Conservation (phyloP, 1,139 yeast genomes). For the Candida sanyaensis region DNA sequence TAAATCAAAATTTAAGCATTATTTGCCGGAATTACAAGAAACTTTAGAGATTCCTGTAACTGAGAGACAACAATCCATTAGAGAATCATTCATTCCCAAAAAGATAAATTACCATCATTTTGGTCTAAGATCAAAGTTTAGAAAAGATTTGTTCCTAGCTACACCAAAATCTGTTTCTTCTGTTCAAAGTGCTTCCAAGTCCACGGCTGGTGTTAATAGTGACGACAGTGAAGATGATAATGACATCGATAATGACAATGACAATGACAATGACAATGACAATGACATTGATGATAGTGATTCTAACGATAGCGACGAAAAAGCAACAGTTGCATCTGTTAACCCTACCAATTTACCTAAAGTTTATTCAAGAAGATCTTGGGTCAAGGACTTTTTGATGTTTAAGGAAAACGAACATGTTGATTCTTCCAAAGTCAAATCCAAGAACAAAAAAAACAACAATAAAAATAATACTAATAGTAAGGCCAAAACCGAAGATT, state of each 20-base stretch:
- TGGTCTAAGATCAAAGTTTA: slow-evolving; percentile 9
- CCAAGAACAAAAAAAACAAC: not conserved
- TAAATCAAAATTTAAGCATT: slow-evolving; percentile 15
- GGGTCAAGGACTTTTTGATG: slow-evolving; percentile 20
- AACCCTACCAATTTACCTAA: slow-evolving; percentile 1
- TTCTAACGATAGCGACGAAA: not conserved
- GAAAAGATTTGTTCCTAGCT: slow-evolving; percentile 7
- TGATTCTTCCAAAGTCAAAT: not conserved
- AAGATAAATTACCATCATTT: slow-evolving; percentile 4
- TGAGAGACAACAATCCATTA: slow-evolving; percentile 10
- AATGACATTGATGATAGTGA: not conserved
- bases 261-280: not conserved
- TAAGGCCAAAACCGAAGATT: not conserved
- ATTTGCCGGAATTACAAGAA: slow-evolving; percentile 14
- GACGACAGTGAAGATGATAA: not conserved
- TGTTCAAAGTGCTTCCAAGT: not conserved
- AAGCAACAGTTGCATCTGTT: not conserved
- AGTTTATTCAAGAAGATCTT: slow-evolving; percentile 16
- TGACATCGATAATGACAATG: not conserved
- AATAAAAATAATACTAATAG: not conserved
- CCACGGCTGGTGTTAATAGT: not conserved
- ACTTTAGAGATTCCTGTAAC: slow-evolving; percentile 15
- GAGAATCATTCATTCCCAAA: slow-evolving; percentile 14
- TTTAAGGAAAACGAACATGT: slow-evolving; percentile 10
- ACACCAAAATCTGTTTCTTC: not conserved